Evolutionary conservation across 305 asterid species (phyloP), one percentile per base, ranked within the genome.

Genomic region (Salvia sclarea): DNA sequence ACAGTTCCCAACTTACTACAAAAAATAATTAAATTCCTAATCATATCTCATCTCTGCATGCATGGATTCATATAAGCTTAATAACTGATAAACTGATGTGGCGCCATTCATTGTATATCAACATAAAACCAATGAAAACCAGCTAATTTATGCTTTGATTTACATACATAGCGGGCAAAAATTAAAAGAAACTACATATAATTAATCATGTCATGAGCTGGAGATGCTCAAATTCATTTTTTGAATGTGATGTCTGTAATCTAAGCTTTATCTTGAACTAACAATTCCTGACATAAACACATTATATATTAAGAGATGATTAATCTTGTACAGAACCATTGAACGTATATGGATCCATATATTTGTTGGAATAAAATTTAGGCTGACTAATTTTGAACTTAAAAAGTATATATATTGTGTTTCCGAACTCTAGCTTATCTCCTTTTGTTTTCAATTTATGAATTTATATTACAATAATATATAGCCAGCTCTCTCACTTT

Each of bases 101-200:
- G 47, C 64, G 64, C 64, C 64, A 57, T 57, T 33, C 64, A 33
- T 33, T 57, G 64, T 18, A 57, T 12, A 57, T 33, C 41, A 33
- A 16, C 64, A 33, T 56, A 56, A 56, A 56, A 56, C 21, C 24
- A 31, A 37, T 31, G 6, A 1, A 54, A 33, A 33, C 47, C 64
- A 57, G 64, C 64, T 57, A 57, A 57, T 17, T 57, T 57, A 33
- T 57, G 47, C 64, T 57, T 57, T 57, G 64, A 33, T 4, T 57
- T 57, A 57, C 63, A 53, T 24, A 13, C 1, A 12, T 17, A 3
- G 18, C 7, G 18, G 44, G 44, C 12, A 57, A 35, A 9, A 57
- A 9, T 9, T 8, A 57, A 33, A 33, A 33, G 54, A 47, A 47
- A 47, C 28, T 17, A 14, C 14, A 17, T 17, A 57, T 17, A 57